Evolutionary conservation across 495 filamentous ascomycete genomes (phyloP).

Genomic region (Xylaria grammica): DNA sequence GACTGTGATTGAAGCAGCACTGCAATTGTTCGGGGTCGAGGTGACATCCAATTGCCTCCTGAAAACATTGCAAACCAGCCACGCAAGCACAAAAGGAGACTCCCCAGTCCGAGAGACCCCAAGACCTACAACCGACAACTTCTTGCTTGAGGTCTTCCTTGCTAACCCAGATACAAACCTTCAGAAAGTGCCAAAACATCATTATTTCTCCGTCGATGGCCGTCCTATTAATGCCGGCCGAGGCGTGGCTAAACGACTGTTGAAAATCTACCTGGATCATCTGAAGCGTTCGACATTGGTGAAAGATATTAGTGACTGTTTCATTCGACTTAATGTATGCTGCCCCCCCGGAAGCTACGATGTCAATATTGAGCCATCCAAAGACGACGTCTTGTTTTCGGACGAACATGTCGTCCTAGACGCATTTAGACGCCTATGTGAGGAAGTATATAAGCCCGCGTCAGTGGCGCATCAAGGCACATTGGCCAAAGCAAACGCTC

Average conservation of each 20-base stretch:
- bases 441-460: conserved; percentile 49
- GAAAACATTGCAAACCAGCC: conserved; percentile 25
- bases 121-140: neutral
- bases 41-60: conserved; percentile 56
- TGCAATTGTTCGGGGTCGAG: conserved; percentile 73
- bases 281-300: conserved; percentile 15
- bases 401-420: conserved; percentile 58
- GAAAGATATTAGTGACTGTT: conserved; percentile 61
- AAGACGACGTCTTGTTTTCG: conserved; percentile 84
- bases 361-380: conserved; percentile 86
- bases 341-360: conserved; percentile 81
- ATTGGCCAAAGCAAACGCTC: neutral
- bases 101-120: neutral
- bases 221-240: conserved; percentile 70
- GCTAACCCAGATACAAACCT: conserved; percentile 57
- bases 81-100: neutral
- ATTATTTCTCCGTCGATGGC: conserved; percentile 76
- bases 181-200: conserved; percentile 63
- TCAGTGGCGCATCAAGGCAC: neutral
- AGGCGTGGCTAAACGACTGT: conserved; percentile 71
- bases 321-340: conserved; percentile 73
- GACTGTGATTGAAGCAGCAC: conserved; percentile 66
- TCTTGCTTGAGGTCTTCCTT: conserved; percentile 62
- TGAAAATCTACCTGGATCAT: conserved; percentile 43
- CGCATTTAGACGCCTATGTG: conserved; percentile 61